A percentile compares a stretch with the other conserved stretches of the same genome.
These are phyloP conservation scores for Achlya hypogyna DNA, from an alignment of 352 stramenopile genomes.

Conservation along the genomic window DNA sequence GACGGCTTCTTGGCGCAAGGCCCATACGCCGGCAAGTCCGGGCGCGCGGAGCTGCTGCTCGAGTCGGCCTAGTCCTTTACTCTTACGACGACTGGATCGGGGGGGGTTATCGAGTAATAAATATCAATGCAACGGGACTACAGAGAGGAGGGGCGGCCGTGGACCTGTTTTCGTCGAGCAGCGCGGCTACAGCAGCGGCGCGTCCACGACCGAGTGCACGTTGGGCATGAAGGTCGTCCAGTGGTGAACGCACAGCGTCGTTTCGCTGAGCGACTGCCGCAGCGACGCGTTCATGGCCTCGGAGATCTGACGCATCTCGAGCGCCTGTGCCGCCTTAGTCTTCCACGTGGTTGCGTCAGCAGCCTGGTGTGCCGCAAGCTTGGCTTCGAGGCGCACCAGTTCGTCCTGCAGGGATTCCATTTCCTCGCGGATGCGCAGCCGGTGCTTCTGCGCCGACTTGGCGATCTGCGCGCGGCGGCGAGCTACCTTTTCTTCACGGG, in stretches of 20 bases:
- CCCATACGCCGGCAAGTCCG: conserved; percentile 4
- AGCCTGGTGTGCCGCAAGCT: not conserved
- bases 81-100: too few relatives aligned
- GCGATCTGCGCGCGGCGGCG: conserved; percentile 12
- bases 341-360: not conserved
- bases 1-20: not conserved
- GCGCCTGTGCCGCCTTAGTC: not conserved
- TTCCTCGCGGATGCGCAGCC: conserved; percentile 9
- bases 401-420: conserved; percentile 1
- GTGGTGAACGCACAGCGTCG: conserved; percentile 7
- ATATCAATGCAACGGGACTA: not conserved
- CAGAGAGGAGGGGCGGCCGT: not conserved
- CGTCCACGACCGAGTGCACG: not conserved
- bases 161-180: not conserved
- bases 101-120: too few relatives aligned
- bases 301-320: not conserved
- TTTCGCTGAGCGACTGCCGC: not conserved
- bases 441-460: conserved; percentile 16
- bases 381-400: not conserved
- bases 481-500: conserved; percentile 2
- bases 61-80: conserved; percentile 1
- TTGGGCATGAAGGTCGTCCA: not conserved
- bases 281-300: conserved; percentile 11
- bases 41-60: not conserved
- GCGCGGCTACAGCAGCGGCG: not conserved